A percentile compares a stretch with the other conserved stretches of the same genome.
phyloP scores from a whole-genome alignment of 2,329 filamentous ascomycete genomes.

The Fusarium oxysporum region DNA sequence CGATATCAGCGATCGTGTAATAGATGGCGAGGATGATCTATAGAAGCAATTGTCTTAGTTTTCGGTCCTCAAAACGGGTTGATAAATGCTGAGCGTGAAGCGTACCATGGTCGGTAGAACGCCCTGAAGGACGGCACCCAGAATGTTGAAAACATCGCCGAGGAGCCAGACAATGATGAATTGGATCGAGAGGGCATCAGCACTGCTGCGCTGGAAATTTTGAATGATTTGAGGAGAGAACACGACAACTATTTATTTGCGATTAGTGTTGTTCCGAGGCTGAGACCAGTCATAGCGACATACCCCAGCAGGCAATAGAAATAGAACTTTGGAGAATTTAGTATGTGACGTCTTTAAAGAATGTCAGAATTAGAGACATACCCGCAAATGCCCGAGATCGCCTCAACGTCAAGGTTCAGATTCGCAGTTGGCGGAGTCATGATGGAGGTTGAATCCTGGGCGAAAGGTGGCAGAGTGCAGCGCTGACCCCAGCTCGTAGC shows the following conservation, averaged over 20 bases:
- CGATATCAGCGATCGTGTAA: constrained; percentile 91
- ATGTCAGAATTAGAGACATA: constrained; percentile 57
- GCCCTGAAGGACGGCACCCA: constrained; percentile 90
- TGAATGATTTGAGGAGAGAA: constrained; percentile 98
- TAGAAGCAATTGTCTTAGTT: constrained; percentile 21
- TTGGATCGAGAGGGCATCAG: constrained; percentile 88
- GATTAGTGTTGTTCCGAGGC: constrained; percentile 28
- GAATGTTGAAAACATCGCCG: constrained; percentile 96
- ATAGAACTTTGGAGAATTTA: constrained; percentile 73
- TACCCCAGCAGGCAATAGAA: constrained; percentile 91
- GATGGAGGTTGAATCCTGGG: constrained; percentile 34
- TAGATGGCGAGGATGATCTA: constrained; percentile 91
- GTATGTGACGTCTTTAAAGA: background rate
- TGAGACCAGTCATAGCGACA: constrained; percentile 22
- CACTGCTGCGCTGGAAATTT: constrained; percentile 86
- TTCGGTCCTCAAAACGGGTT: background rate
- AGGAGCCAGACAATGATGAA: constrained; percentile 94
- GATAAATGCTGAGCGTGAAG: background rate
- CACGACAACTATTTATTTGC: constrained; percentile 75
- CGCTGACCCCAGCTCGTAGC: constrained; percentile 16
- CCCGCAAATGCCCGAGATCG: constrained; percentile 92
- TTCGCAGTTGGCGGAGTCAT: constrained; percentile 67
- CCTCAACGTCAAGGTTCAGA: constrained; percentile 85
- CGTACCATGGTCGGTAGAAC: constrained; percentile 91
- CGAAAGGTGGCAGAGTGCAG: constrained; percentile 28